These are phyloP conservation scores for Xylariales sp. DNA, from an alignment of 2,329 filamentous ascomycete genomes.

Conservation along the genomic window DNA sequence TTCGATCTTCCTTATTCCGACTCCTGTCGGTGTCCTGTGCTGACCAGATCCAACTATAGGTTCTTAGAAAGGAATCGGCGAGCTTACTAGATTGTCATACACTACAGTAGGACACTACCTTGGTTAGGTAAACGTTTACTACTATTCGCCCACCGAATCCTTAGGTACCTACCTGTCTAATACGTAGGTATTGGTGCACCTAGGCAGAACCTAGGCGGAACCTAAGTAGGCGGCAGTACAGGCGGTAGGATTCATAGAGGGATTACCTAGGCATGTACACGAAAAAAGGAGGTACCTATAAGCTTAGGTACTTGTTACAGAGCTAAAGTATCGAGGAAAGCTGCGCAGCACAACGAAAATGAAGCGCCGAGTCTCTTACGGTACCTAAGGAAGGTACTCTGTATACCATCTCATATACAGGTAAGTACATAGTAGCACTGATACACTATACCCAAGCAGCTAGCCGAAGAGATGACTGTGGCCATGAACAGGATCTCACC, in stretches of 20 bases:
- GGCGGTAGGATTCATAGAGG: neutral
- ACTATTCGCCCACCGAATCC: neutral
- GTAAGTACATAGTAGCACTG: neutral
- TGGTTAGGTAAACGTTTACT: neutral
- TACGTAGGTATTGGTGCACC: too few relatives aligned
- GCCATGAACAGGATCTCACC: neutral
- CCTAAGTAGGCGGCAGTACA: neutral
- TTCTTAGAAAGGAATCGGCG: constrained; percentile 17
- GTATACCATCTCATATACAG: neutral
- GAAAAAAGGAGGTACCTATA: too few relatives aligned
- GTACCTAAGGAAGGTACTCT: neutral
- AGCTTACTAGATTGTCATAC: constrained; percentile 26
- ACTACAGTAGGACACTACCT: neutral
- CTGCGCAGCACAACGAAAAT: neutral
- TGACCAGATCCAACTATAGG: neutral
- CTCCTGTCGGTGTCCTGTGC: neutral
- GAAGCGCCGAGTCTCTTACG: neutral
- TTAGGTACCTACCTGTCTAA: too few relatives aligned
- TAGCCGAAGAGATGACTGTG: neutral
- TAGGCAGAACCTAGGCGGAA: too few relatives aligned
- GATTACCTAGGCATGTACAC: neutral
- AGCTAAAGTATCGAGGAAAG: neutral
- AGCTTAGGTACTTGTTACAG: too few relatives aligned
- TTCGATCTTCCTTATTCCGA: constrained; percentile 4
- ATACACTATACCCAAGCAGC: neutral